Conservation (phyloP, 441 rosid genomes). For the Syzygium malaccense region DNA sequence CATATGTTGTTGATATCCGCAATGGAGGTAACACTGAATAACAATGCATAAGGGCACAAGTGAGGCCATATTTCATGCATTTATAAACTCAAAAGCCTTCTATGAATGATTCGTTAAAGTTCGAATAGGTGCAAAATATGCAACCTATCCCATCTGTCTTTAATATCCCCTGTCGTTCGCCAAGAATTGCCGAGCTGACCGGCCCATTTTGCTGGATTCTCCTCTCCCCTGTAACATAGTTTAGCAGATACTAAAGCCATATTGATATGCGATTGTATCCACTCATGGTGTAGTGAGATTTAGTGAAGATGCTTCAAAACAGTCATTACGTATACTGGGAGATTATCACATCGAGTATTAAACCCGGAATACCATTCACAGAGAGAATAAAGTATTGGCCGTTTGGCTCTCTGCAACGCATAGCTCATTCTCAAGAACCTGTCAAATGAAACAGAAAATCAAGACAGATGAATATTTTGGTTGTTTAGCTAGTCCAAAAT, state of each 20-base stretch:
- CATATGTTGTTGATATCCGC: slow-evolving; percentile 30
- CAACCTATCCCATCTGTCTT: slow-evolving; percentile 27
- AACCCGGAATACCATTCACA: slow-evolving; percentile 27
- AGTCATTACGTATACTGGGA: not conserved
- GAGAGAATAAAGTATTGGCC: slow-evolving; percentile 20
- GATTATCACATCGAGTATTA: not conserved
- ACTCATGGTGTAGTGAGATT: not conserved
- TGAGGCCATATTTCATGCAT: not conserved
- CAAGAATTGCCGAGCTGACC: slow-evolving; percentile 23
- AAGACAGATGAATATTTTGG: not conserved
- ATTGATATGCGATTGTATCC: not conserved
- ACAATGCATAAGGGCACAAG: not conserved
- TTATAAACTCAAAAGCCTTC: not conserved
- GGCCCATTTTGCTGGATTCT: slow-evolving; percentile 28
- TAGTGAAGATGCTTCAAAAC: not conserved
- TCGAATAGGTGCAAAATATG: not conserved
- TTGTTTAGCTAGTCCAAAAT: not conserved
- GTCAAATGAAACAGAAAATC: not conserved
- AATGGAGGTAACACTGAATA: slow-evolving; percentile 21
- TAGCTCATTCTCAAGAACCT: slow-evolving; percentile 25
- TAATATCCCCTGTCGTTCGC: slow-evolving; percentile 37
- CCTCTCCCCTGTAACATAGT: slow-evolving; percentile 21
- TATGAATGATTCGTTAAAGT: not conserved
- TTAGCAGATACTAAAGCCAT: not conserved
- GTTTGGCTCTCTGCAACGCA: slow-evolving; percentile 23